A percentile compares a stretch with the other conserved stretches of the same genome.
phyloP scores from a whole-genome alignment of 2,329 filamentous ascomycete genomes.

The Graphilbum sp. region DNA sequence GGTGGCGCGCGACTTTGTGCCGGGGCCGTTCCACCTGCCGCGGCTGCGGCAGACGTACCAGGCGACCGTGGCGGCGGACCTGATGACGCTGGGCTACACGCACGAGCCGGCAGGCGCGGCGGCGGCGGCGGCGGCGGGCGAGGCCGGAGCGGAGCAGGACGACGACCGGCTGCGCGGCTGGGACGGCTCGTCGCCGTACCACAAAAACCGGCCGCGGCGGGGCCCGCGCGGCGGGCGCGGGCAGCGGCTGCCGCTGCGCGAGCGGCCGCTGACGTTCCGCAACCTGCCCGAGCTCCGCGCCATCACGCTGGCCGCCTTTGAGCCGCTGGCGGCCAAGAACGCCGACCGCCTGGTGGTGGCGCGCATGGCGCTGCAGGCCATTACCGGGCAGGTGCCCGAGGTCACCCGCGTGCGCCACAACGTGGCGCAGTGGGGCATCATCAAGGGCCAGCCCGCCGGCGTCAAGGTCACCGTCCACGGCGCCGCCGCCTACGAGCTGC shows the following conservation, averaged over 20 bases:
- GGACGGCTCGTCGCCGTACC: constrained; percentile 86
- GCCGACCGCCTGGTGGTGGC: constrained; percentile 66
- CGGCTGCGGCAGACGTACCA: constrained; percentile 84
- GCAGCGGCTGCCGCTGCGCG: constrained; percentile 53
- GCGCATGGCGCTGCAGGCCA: constrained; percentile 68
- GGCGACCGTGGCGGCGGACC: constrained; percentile 69
- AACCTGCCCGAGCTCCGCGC: constrained; percentile 73
- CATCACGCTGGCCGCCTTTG: constrained; percentile 63
- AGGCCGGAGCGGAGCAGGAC: constrained; percentile 25
- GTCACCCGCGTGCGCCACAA: constrained; percentile 54
- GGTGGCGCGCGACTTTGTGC: constrained; percentile 70
- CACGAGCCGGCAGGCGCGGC: constrained; percentile 60
- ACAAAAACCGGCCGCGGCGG: constrained; percentile 74
- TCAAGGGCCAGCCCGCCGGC: constrained; percentile 53
- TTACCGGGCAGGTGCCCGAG: constrained; percentile 59
- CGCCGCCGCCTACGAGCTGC: constrained; percentile 73
- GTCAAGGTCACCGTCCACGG: constrained; percentile 65
- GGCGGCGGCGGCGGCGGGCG: constrained; percentile 19
- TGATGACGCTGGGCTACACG: constrained; percentile 76
- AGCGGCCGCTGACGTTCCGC: constrained; percentile 59
- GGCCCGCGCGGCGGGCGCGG: constrained; percentile 66
- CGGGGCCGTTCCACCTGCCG: constrained; percentile 78
- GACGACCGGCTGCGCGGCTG: constrained; percentile 61
- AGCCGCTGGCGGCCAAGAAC: constrained; percentile 54
- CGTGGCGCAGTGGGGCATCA: constrained; percentile 61